A percentile compares a stretch with the other conserved stretches of the same genome.
phyloP scores from a whole-genome alignment of 345 rosid species.

The Salix dunnii region DNA sequence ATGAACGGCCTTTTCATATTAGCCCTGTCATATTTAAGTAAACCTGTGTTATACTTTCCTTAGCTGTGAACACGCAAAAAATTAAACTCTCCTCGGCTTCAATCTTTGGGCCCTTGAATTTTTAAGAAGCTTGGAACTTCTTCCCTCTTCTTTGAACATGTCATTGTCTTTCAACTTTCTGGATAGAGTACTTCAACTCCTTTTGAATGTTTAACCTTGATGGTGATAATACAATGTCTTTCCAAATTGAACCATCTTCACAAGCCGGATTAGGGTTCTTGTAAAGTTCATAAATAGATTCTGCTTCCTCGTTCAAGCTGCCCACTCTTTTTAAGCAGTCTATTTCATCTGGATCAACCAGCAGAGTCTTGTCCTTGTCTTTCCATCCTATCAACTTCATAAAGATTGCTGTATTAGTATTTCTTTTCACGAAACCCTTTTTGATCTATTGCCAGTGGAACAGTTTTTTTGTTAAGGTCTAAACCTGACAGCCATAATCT shows the following conservation, averaged over 20 bases:
- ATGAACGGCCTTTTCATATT: background rate
- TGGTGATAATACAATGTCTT: conserved; percentile 88
- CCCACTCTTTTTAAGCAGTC: conserved; percentile 58
- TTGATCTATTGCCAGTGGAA: background rate
- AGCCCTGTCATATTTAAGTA: background rate
- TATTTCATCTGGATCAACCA: conserved; percentile 89
- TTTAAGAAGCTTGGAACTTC: conserved; percentile 15
- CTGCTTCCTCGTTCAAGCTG: conserved; percentile 69
- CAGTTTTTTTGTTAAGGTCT: background rate
- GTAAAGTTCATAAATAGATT: conserved; percentile 73
- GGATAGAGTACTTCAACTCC: conserved; percentile 63
- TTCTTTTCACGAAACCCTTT: background rate
- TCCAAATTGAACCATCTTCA: conserved; percentile 80
- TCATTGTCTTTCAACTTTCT: conserved; percentile 52
- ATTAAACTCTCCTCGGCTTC: conserved; percentile 8
- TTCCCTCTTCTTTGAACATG: background rate
- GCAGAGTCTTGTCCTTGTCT: conserved; percentile 74
- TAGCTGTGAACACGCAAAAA: background rate
- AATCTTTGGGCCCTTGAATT: background rate
- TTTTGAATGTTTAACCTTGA: conserved; percentile 75
- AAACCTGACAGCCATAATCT: background rate
- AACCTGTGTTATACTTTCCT: background rate
- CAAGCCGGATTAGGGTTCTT: conserved; percentile 63
- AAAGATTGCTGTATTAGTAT: conserved; percentile 25
- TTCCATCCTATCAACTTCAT: conserved; percentile 95